These are phyloP conservation scores for Elaphomyces granulatus DNA, from an alignment of 495 filamentous ascomycete species.

Conservation along the genomic window DNA sequence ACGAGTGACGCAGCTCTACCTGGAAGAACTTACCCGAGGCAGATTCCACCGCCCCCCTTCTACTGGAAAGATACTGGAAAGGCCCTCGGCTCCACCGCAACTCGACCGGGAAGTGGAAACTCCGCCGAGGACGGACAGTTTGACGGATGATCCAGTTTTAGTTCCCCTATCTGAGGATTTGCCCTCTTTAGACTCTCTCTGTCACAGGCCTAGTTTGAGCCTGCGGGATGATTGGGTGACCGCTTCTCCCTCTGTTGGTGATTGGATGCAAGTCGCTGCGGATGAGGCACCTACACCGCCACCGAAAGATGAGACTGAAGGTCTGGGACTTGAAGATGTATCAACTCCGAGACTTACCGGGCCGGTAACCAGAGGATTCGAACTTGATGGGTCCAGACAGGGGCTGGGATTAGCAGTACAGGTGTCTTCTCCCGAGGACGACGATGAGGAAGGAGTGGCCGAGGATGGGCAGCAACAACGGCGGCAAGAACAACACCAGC, in stretches of 20 bases:
- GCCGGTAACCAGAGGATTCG: constrained; percentile 5
- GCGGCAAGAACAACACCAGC: too few species aligned
- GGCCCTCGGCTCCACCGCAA: not conserved
- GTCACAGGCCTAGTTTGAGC: constrained; percentile 30
- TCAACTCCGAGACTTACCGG: constrained; percentile 15
- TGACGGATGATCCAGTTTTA: constrained; percentile 26
- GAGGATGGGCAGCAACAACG: too few species aligned
- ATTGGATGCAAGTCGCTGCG: constrained; percentile 38
- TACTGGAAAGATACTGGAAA: constrained; percentile 1
- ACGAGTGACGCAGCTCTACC: constrained; percentile 37
- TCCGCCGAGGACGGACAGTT: constrained; percentile 8
- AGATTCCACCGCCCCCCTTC: constrained; percentile 13
- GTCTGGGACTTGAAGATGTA: constrained; percentile 8
- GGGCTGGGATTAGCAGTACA: constrained; percentile 28
- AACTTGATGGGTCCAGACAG: constrained; percentile 4
- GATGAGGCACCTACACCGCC: constrained; percentile 21
- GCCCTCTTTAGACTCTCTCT: constrained; percentile 9
- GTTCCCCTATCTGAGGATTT: constrained; percentile 17
- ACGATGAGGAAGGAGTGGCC: constrained; percentile 9
- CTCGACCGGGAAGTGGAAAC: not conserved
- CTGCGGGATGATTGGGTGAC: constrained; percentile 38
- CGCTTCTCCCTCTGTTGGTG: constrained; percentile 41
- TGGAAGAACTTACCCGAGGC: constrained; percentile 35
- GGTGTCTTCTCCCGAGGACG: constrained; percentile 17
- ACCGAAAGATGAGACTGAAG: constrained; percentile 3